Evolutionary conservation across 108 stramenopile genomes (phyloP).

Genomic region (Discostella pseudostelligera): DNA sequence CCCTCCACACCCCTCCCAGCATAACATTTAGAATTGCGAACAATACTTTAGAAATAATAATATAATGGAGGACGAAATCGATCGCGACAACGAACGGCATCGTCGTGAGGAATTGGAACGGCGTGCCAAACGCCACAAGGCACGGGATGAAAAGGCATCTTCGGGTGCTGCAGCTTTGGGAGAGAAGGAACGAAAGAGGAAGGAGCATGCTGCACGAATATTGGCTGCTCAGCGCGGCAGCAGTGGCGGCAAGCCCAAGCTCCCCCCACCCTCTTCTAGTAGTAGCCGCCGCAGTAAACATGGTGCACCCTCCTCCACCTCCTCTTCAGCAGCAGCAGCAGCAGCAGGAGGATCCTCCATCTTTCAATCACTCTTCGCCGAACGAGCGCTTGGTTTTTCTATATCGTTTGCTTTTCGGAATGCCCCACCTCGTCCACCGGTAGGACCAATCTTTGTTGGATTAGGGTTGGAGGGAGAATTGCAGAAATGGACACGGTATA

Average conservation of each 20-base stretch:
- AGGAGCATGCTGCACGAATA: conserved; percentile 66
- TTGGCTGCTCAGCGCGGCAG: conserved; percentile 4
- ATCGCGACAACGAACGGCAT: conserved; percentile 69
- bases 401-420: conserved; percentile 83
- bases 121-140: conserved; percentile 81
- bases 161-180: conserved; percentile 64
- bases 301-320: not conserved
- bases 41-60: too few species aligned
- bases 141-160: conserved; percentile 34
- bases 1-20: too few species aligned
- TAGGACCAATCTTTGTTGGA: conserved; percentile 87
- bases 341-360: conserved; percentile 36
- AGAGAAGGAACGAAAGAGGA: conserved; percentile 75
- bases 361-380: conserved; percentile 73
- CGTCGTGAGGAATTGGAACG: conserved; percentile 71
- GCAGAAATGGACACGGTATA: conserved; percentile 69
- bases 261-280: not conserved
- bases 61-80: conserved; percentile 16
- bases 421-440: conserved; percentile 87
- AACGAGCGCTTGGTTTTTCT: conserved; percentile 81
- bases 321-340: not conserved
- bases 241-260: conserved; percentile 1
- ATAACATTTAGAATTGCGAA: too few species aligned
- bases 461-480: conserved; percentile 71
- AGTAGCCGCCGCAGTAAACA: too few species aligned